phyloP scores from a whole-genome alignment of 805 yeast species.

The Clavispora santaluciae region DNA sequence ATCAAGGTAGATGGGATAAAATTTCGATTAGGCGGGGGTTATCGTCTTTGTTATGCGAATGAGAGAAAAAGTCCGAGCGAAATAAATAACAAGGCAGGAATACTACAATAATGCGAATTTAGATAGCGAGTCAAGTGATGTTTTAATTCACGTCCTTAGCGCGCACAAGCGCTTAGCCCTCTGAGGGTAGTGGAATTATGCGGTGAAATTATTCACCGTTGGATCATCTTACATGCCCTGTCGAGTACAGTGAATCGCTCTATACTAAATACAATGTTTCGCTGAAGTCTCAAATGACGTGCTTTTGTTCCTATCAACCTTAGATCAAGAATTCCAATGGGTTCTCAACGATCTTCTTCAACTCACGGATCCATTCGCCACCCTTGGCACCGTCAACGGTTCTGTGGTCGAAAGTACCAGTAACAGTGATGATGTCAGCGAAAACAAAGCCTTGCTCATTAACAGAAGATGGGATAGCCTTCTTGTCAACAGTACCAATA shows the following conservation, averaged over 20 bases:
- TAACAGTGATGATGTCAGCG: slow-evolving; percentile 84
- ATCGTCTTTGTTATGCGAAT: neutral
- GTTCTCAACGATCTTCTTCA: slow-evolving; percentile 88
- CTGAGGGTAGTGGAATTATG: too few relatives aligned
- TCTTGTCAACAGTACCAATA: slow-evolving; percentile 86
- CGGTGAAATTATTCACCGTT: too few relatives aligned
- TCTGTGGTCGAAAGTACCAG: slow-evolving; percentile 98
- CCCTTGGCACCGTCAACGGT: slow-evolving; percentile 96
- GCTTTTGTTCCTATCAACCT: slow-evolving; percentile 8
- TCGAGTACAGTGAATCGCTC: neutral
- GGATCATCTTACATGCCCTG: neutral
- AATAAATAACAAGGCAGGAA: neutral
- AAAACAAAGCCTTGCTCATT: slow-evolving; percentile 89
- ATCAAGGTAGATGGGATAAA: slow-evolving; percentile 10
- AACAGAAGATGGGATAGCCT: slow-evolving; percentile 87
- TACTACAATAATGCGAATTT: neutral
- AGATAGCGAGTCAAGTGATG: neutral
- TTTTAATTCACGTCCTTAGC: neutral
- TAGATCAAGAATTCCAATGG: slow-evolving; percentile 90
- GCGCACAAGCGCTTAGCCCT: neutral
- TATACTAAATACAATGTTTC: neutral
- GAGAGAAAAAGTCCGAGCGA: neutral
- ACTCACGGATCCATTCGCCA: slow-evolving; percentile 92
- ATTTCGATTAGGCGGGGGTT: neutral
- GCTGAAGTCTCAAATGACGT: neutral